Conservation (phyloP, 2,329 filamentous ascomycete genomes). For the Fusarium floridanum region DNA sequence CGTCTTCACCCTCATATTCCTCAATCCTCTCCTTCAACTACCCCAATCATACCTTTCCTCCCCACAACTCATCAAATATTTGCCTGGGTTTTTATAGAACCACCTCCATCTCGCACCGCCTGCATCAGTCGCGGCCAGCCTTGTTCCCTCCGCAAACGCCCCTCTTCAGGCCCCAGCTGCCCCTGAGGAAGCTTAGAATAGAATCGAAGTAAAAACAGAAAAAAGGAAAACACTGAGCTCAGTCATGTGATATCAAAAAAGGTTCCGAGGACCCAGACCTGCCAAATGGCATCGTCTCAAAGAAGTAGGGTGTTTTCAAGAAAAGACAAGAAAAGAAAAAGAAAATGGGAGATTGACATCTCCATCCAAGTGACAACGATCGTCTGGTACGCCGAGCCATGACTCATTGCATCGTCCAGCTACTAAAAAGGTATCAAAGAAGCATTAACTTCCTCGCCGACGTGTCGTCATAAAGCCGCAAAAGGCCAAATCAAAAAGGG, state of each 20-base stretch:
- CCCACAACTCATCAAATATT: conserved; percentile 8
- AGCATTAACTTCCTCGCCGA: conserved; percentile 45
- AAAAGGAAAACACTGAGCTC: conserved; percentile 40
- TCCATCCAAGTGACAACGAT: conserved; percentile 39
- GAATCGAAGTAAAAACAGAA: conserved; percentile 21
- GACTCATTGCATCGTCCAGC: conserved; percentile 43
- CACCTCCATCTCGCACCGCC: conserved; percentile 13
- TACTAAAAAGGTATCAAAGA: conserved; percentile 49
- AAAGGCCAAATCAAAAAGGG: conserved; percentile 21
- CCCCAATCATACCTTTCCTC: conserved; percentile 13
- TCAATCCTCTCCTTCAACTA: conserved; percentile 4
- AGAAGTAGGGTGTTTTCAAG: conserved; percentile 29
- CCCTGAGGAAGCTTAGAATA: conserved; percentile 37
- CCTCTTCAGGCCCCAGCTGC: conserved; percentile 28
- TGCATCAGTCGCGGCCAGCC: neutral
- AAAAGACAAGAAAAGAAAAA: conserved; percentile 18
- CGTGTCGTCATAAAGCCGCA: conserved; percentile 43
- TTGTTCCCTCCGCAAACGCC: conserved; percentile 26
- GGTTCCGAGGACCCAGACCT: conserved; percentile 22
- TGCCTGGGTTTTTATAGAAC: conserved; percentile 21
- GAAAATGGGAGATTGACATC: conserved; percentile 23
- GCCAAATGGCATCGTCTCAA: conserved; percentile 25
- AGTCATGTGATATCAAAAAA: conserved; percentile 43
- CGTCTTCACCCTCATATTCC: conserved; percentile 7
- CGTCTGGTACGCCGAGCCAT: conserved; percentile 42